A percentile compares a stretch with the other conserved stretches of the same genome.
Conservation (phyloP, 139 green algal genomes). For the Haematococcus lacustris region DNA sequence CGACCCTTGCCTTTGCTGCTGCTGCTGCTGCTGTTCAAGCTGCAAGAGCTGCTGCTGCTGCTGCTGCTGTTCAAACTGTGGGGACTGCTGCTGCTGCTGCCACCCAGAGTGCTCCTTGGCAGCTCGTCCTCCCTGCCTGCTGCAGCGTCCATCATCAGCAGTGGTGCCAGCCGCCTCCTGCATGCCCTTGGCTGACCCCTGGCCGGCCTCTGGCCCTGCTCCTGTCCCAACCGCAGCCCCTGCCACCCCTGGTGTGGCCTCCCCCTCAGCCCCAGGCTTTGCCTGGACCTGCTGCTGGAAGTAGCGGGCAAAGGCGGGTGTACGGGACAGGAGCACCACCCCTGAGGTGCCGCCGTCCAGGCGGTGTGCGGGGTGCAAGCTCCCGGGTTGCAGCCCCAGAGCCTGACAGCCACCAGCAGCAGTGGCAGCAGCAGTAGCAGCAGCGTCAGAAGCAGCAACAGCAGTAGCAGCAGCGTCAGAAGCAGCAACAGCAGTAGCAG, state of each 20-base stretch:
- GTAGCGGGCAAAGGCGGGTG: slow-evolving; percentile 33
- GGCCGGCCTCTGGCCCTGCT: neutral
- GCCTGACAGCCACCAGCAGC: slow-evolving; percentile 27
- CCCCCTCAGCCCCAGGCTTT: neutral
- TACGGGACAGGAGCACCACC: slow-evolving; percentile 57
- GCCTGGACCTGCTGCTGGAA: slow-evolving; percentile 48
- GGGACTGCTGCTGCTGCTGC: neutral
- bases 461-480: too few relatives aligned
- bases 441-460: too few relatives aligned
- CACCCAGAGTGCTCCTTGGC: neutral
- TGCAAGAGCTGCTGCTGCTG: neutral
- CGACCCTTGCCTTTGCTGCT: too few relatives aligned
- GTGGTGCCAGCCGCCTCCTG: slow-evolving; percentile 1
- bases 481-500: too few relatives aligned
- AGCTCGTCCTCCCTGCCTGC: neutral
- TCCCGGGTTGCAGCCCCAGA: slow-evolving; percentile 21
- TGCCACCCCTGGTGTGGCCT: neutral
- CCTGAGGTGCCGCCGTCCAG: slow-evolving; percentile 74
- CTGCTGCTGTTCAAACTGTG: neutral
- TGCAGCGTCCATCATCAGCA: neutral
- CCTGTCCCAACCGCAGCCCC: neutral
- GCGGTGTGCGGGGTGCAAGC: slow-evolving; percentile 47
- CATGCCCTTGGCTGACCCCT: neutral
- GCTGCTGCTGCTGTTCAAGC: neutral
- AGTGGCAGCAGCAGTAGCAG: too few relatives aligned